Evolutionary conservation across 208 protist genomes (phyloP), one percentile per base, ranked within the genome.

Genomic region (Crithidia brevicula): DNA sequence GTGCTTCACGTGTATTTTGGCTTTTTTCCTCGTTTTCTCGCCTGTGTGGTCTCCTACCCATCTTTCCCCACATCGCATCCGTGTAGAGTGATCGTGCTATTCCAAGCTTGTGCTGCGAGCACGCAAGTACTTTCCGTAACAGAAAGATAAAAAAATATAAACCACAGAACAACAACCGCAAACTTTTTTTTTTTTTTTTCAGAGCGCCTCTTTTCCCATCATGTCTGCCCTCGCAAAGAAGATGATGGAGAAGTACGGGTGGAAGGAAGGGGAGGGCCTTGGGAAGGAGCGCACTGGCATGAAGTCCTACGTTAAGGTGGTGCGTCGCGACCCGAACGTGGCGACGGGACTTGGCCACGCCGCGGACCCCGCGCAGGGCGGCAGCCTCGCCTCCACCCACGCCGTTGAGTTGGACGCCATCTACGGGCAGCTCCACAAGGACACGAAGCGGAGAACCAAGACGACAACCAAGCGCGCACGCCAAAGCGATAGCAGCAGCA

Each of bases 231-330:
- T 84, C 4, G 91, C 88, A 3, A 89, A 89, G 72, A 86, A 86
- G 53, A 88, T 94, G 84, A 66, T 96, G 76, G 83, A 90, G 70
- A 88, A 86, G 61, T 84, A 88, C 58, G 88, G 91, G 57, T 96
- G 91, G 88, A 91, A 90, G 67, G 83, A 93, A 45, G 91, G 91
- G 42, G 77, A 89, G 72, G 91, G 87, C 27, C 81, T 96, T 7
- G 91, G 91, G n/a, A 91, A 88, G 63, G 81, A 92, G 23, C 72
- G 72, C 25, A 46, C 67, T 3, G 86, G 86, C 49, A 77, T 89
- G 49, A 83, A 74, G 38, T 93, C 81, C 18, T 93, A 93, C 68
- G 77, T 96, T 22, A 88, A 86, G 67, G 88, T 96, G 20, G 78
- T 85, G 30, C 82, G 88, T 27, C 86, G 88, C 15, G 88, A 94